Evolutionary conservation across 2,329 filamentous ascomycete species (phyloP).

Genomic region (Colletotrichum agaves): DNA sequence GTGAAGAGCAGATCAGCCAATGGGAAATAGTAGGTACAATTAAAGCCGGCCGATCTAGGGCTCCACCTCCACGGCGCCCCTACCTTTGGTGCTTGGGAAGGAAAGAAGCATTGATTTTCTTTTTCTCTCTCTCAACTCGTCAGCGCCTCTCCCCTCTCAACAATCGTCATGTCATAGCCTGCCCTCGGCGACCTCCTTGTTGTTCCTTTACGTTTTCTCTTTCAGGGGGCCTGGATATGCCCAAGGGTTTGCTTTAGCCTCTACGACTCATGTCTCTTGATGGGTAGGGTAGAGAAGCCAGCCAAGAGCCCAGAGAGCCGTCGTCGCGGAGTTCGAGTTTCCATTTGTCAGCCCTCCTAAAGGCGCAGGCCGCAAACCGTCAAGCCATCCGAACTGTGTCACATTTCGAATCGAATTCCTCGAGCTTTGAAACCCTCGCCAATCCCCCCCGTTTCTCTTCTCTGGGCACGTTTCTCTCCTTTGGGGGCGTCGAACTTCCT

Average conservation of each 20-base stretch:
- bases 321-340: constrained; percentile 5
- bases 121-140: too few relatives aligned
- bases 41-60: constrained; percentile 7
- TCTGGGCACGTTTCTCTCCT: not conserved
- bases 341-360: constrained; percentile 28
- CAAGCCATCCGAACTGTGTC: constrained; percentile 10
- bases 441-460: not conserved
- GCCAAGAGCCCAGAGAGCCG: constrained; percentile 12
- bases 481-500: not conserved
- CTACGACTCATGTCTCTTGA: constrained; percentile 18
- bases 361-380: not conserved
- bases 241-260: not conserved
- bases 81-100: too few relatives aligned
- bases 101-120: constrained; percentile 1
- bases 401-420: constrained; percentile 15
- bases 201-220: not conserved
- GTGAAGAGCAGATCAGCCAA: not conserved
- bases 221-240: not conserved
- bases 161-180: not conserved
- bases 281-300: constrained; percentile 13
- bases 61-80: not conserved
- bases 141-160: not conserved
- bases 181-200: not conserved
- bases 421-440: constrained; percentile 11
- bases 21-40: not conserved